phyloP scores from a whole-genome alignment of 2,329 filamentous ascomycete genomes.

The Calonectria naviculata region DNA sequence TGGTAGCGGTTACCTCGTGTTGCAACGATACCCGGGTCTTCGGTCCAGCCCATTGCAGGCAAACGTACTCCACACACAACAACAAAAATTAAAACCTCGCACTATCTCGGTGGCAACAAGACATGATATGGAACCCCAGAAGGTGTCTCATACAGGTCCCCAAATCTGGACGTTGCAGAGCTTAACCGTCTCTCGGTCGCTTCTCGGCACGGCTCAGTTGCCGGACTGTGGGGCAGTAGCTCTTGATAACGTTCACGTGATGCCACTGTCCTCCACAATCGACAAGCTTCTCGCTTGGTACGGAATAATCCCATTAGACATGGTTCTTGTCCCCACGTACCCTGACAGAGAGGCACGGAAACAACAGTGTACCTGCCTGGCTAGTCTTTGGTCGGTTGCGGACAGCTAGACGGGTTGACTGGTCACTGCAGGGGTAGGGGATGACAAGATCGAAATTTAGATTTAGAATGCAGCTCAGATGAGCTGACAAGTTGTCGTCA shows the following conservation, averaged over 20 bases:
- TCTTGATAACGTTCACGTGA: constrained; percentile 16
- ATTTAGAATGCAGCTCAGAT: constrained; percentile 33
- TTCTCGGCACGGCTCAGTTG: constrained; percentile 17
- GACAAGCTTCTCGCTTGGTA: constrained; percentile 21
- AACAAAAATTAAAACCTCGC: background rate
- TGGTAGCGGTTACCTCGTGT: background rate
- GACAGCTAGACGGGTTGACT: constrained; percentile 20
- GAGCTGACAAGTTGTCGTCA: constrained; percentile 27
- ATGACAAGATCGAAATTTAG: constrained; percentile 32
- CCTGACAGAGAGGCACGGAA: background rate
- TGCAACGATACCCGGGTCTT: background rate
- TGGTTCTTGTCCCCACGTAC: constrained; percentile 20
- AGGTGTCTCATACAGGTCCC: background rate
- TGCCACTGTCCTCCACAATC: constrained; percentile 18
- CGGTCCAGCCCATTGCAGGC: background rate
- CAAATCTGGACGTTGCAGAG: background rate
- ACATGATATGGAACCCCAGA: background rate
- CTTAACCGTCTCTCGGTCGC: background rate
- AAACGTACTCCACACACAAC: background rate
- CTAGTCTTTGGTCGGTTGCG: constrained; percentile 18
- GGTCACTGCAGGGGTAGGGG: constrained; percentile 25
- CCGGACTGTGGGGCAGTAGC: constrained; percentile 16
- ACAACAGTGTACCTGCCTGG: constrained; percentile 8
- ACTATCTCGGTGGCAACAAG: background rate
- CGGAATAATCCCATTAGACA: constrained; percentile 18